These are phyloP conservation scores for Kitagawia praeruptora DNA, from an alignment of 129 eudicot genomes.

Conservation along the genomic window DNA sequence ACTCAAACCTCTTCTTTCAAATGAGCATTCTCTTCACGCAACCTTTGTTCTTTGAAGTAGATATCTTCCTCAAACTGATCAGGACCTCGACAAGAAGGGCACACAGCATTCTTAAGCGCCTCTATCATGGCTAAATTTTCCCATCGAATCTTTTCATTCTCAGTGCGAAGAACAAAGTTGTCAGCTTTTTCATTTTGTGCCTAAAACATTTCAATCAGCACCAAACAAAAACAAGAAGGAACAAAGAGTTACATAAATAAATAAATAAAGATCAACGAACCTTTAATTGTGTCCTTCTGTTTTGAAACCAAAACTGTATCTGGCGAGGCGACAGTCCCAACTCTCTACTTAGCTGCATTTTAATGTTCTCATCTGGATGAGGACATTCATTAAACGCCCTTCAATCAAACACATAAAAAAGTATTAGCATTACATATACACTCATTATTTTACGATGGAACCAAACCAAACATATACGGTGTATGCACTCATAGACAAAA, in stretches of 20 bases:
- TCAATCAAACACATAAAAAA: background rate
- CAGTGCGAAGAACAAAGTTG: conserved; percentile 53
- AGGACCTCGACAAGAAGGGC: conserved; percentile 77
- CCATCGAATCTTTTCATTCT: conserved; percentile 59
- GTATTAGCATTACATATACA: background rate
- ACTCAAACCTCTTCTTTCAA: conserved; percentile 65
- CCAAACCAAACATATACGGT: too few relatives aligned
- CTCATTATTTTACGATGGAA: background rate
- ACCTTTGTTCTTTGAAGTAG: conserved; percentile 50
- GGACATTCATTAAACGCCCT: conserved; percentile 32
- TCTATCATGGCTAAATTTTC: conserved; percentile 71
- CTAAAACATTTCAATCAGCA: conserved; percentile 17
- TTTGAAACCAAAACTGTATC: conserved; percentile 42
- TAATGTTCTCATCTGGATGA: conserved; percentile 31
- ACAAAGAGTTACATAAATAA: background rate
- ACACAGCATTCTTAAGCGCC: conserved; percentile 59
- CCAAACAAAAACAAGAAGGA: background rate
- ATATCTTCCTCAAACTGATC: conserved; percentile 31
- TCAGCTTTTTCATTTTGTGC: conserved; percentile 64
- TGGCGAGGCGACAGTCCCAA: conserved; percentile 26
- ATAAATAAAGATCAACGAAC: conserved; percentile 13
- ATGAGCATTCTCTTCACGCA: conserved; percentile 60
- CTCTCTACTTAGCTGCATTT: conserved; percentile 25
- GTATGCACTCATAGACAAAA: too few relatives aligned
- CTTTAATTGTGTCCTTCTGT: conserved; percentile 72